phyloP scores from a whole-genome alignment of 169 alveolate genomes.

The Plasmodium adleri region DNA sequence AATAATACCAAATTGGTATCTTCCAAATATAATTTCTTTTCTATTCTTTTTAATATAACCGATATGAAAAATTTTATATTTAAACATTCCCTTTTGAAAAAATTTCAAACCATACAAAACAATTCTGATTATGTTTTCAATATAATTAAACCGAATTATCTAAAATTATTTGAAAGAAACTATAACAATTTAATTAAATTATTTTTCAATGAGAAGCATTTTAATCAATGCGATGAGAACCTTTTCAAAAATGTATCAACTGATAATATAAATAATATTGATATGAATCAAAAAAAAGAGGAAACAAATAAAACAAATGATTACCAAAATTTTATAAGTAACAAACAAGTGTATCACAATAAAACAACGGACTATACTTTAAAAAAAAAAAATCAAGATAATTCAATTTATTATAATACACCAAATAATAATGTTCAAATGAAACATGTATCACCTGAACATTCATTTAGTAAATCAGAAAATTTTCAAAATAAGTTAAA shows the following conservation, averaged over 20 bases:
- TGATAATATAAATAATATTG: not conserved
- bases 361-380: not conserved
- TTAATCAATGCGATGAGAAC: not conserved
- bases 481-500: constrained; percentile 17
- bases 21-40: not conserved
- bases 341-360: not conserved
- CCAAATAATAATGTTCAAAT: too few relatives aligned
- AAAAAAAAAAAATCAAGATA: not conserved
- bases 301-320: not conserved
- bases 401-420: not conserved
- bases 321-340: not conserved
- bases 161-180: constrained; percentile 63
- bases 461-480: constrained; percentile 6
- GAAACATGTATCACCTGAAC: not conserved
- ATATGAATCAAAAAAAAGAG: not conserved
- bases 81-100: constrained; percentile 36
- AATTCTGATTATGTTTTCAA: constrained; percentile 47
- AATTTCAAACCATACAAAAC: constrained; percentile 56
- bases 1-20: not conserved
- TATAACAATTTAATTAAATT: constrained; percentile 30
- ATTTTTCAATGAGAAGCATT: not conserved
- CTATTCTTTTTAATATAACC: constrained; percentile 12
- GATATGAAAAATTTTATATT: constrained; percentile 49
- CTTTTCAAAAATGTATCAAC: not conserved
- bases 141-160: constrained; percentile 62